Conservation (phyloP, 148 eudicot genomes). For the Cornus suecica region DNA sequence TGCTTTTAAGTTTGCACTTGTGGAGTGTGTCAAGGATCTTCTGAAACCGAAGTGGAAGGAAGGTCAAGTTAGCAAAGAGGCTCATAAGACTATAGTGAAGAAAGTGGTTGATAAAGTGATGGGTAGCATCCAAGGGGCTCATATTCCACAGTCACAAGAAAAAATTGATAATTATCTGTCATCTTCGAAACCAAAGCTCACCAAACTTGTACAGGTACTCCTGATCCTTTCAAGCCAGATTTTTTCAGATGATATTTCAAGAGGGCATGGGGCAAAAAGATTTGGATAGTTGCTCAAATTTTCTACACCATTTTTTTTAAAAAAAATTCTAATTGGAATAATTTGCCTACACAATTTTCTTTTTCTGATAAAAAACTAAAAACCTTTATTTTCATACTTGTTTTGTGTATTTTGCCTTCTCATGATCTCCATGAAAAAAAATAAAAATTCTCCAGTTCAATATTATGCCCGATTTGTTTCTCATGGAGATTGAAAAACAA, state of each 20-base stretch:
- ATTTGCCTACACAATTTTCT: too few species aligned
- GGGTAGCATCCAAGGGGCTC: constrained; percentile 41
- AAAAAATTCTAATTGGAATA: too few species aligned
- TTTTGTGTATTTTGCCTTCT: neutral
- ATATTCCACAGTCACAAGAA: constrained; percentile 62
- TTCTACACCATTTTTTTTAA: too few species aligned
- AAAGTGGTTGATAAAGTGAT: constrained; percentile 77
- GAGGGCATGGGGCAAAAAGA: neutral
- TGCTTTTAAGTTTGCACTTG: constrained; percentile 43
- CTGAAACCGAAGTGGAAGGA: constrained; percentile 16
- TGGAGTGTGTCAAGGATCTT: constrained; percentile 51
- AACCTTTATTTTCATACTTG: too few species aligned
- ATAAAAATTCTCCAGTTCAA: too few species aligned
- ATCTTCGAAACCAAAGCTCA: constrained; percentile 54
- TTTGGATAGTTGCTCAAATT: neutral
- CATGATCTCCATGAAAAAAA: neutral
- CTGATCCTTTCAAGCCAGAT: neutral
- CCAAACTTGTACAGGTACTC: constrained; percentile 78
- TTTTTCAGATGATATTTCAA: too few species aligned
- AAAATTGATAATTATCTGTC: constrained; percentile 67
- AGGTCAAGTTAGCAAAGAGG: constrained; percentile 65
- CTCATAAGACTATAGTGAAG: constrained; percentile 63
- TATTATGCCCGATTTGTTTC: neutral
- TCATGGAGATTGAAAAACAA: neutral
- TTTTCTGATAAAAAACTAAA: too few species aligned